These are phyloP conservation scores for Triticum monococcum DNA, from an alignment of 176 grass and related monocot genomes.

Conservation along the genomic window DNA sequence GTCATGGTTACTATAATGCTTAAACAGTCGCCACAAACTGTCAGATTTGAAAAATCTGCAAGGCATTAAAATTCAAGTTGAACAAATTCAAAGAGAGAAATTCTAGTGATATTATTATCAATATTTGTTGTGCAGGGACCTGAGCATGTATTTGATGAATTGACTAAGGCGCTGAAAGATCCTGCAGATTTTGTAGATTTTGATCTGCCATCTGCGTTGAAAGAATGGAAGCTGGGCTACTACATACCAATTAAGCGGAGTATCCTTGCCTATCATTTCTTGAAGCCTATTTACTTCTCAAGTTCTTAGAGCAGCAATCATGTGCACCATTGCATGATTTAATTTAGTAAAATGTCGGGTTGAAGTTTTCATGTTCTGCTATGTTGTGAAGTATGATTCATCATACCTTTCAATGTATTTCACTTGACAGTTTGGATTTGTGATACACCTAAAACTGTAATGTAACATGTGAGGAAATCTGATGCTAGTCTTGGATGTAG, in stretches of 20 bases:
- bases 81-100: neutral
- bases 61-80: neutral
- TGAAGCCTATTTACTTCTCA: neutral
- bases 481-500: neutral
- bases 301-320: neutral
- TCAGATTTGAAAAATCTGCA: neutral
- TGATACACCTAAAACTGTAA: neutral
- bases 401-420: neutral
- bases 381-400: neutral
- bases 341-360: neutral
- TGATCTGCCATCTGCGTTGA: constrained; percentile 37
- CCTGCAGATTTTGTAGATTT: constrained; percentile 49
- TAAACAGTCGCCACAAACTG: neutral
- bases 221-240: constrained; percentile 44
- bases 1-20: neutral
- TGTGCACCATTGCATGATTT: neutral
- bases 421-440: neutral
- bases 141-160: constrained; percentile 45
- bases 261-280: constrained; percentile 38
- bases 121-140: constrained; percentile 22
- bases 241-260: constrained; percentile 59
- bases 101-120: constrained; percentile 3
- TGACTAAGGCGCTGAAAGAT: constrained; percentile 28
- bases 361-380: neutral
- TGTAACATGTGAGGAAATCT: neutral